A percentile compares a stretch with the other conserved stretches of the same genome.
Conservation (phyloP, 495 filamentous ascomycete species). For the Jackrogersella multiformis region DNA sequence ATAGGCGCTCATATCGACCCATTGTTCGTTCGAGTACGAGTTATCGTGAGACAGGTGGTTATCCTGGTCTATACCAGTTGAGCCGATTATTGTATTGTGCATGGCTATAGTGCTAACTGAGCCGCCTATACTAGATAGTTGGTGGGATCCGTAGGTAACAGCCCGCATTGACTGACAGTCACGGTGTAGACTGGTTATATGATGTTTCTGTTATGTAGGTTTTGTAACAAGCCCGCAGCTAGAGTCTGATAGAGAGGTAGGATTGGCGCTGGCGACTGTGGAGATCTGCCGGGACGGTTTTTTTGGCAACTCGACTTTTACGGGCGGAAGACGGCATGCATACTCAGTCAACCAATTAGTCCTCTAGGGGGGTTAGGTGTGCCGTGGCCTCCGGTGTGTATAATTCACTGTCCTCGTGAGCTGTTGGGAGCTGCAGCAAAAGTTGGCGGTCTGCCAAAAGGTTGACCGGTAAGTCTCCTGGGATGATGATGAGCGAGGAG, state of each 20-base stretch:
- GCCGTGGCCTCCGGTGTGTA: slow-evolving; percentile 17
- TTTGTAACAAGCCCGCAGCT: slow-evolving; percentile 37
- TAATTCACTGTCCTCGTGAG: slow-evolving; percentile 42
- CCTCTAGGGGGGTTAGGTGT: slow-evolving; percentile 36
- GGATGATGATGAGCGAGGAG: slow-evolving; percentile 26
- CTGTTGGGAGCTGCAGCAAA: slow-evolving; percentile 38
- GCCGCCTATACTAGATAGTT: slow-evolving; percentile 37
- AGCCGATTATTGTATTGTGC: slow-evolving; percentile 61
- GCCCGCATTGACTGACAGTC: slow-evolving; percentile 37
- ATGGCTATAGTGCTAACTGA: slow-evolving; percentile 50
- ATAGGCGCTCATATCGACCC: slow-evolving; percentile 60
- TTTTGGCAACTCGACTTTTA: slow-evolving; percentile 44
- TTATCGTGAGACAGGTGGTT: slow-evolving; percentile 58
- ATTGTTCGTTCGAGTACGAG: slow-evolving; percentile 52
- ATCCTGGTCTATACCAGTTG: slow-evolving; percentile 60
- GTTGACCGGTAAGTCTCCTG: slow-evolving; percentile 36
- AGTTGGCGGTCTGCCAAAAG: slow-evolving; percentile 27
- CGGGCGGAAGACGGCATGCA: slow-evolving; percentile 47
- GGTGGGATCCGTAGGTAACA: slow-evolving; percentile 36
- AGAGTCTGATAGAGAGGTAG: slow-evolving; percentile 38
- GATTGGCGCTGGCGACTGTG: slow-evolving; percentile 39
- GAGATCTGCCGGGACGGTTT: slow-evolving; percentile 42
- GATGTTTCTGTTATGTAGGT: slow-evolving; percentile 32
- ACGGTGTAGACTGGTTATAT: slow-evolving; percentile 35
- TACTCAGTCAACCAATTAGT: slow-evolving; percentile 47